Base-by-base conservation (phyloP, 352 stramenopile species). In the Pythium volutum region DNA sequence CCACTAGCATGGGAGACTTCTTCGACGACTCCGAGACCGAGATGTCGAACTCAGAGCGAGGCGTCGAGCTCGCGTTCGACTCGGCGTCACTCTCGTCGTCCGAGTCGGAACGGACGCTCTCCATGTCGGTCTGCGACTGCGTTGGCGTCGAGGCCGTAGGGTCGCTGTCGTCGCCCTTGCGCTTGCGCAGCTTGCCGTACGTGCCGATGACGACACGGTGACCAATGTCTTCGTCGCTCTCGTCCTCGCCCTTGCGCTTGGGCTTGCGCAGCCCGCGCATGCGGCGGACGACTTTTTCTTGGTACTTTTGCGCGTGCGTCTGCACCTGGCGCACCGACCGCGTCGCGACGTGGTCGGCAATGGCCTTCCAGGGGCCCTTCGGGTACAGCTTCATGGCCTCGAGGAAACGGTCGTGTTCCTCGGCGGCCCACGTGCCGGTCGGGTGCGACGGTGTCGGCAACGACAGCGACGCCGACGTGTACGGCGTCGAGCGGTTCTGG, bases 231-330 rank as follows among this genome's bases (percentile, higher is more conserved):
- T 87, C 78, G 36, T 84, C 73, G 50, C 83, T 84, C 39, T 77
- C 74, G 55, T 85, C 74, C 49, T 84, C 74, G 53, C 83, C 76
- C 66, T 87, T 85, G 63, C 83, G 84, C 69, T 90, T 90, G 9
- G 70, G 82, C 59, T 90, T 90, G 60, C 77, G 77, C 16, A 89
- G 67, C 8, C 80, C 80, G 22, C 80, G 80, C 49, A 85, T 62
- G 16, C 79, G 77, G 16, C 81, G 77, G 34, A 76, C 79, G 26
- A 91, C 71, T 47, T 91, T 91, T 55, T 91, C 77, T 47, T 89
- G 79, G 46, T 88, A 91, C 66, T 91, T 91, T 27, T 91, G 81
- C n/a, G 79, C 79, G 65, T 91, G 81, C 7, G 79, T 89, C 58
- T 91, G 81, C 64, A 87, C 79, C 48, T 91, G 81, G 15, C 76